phyloP scores from a whole-genome alignment of 176 grass and related monocot genomes.

The Carex cristatella region DNA sequence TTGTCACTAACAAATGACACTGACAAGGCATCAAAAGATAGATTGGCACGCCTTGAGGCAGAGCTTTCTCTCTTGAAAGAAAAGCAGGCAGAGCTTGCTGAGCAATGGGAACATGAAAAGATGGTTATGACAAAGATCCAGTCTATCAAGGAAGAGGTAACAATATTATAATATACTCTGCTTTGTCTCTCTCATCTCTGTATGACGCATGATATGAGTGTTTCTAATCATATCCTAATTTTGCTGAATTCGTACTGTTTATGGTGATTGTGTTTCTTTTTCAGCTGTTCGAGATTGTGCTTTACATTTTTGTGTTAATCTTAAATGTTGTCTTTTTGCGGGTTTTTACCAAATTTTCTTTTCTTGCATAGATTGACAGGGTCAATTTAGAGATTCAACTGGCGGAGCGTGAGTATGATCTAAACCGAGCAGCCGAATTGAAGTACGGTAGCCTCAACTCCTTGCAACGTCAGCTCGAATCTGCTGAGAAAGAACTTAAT shows the following conservation, averaged over 20 bases:
- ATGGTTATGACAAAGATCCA: slow-evolving; percentile 93
- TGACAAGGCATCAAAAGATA: slow-evolving; percentile 89
- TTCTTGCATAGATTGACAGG: slow-evolving; percentile 83
- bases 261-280: background rate
- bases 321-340: background rate
- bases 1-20: slow-evolving; percentile 97
- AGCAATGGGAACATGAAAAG: slow-evolving; percentile 90
- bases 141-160: slow-evolving; percentile 95
- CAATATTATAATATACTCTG: background rate
- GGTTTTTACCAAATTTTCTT: slow-evolving; percentile 17
- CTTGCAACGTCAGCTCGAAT: slow-evolving; percentile 82
- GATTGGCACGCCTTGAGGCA: slow-evolving; percentile 76
- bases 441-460: slow-evolving; percentile 97
- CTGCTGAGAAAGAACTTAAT: slow-evolving; percentile 71
- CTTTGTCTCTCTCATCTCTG: background rate
- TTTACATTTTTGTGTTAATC: background rate
- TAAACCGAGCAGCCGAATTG: slow-evolving; percentile 92
- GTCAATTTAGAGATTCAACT: slow-evolving; percentile 98
- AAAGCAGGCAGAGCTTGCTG: slow-evolving; percentile 72
- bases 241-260: slow-evolving; percentile 1
- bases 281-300: background rate
- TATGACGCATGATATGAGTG: background rate
- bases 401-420: slow-evolving; percentile 95
- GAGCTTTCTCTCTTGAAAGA: slow-evolving; percentile 75
- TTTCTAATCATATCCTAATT: background rate